Conservation (phyloP, 257 asterid genomes). For the Linaria vulgaris region DNA sequence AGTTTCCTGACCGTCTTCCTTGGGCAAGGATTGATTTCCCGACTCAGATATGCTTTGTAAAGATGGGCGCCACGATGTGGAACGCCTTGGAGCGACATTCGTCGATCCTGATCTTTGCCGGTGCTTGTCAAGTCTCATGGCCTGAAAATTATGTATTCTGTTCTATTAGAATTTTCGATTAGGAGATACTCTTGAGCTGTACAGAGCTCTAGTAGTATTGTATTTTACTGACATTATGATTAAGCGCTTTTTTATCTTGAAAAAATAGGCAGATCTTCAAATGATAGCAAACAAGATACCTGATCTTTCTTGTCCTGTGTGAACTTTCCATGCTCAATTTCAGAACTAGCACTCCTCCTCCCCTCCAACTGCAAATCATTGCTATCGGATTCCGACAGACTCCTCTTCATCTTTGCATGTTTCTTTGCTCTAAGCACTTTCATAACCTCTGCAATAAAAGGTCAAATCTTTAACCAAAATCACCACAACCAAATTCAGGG, state of each 20-base stretch:
- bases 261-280: not conserved
- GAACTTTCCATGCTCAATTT: not conserved
- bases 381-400: slow-evolving; percentile 31
- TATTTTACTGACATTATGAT: not conserved
- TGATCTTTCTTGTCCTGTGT: slow-evolving; percentile 21
- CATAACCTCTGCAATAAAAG: slow-evolving; percentile 58
- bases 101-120: slow-evolving; percentile 41
- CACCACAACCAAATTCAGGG: not conserved
- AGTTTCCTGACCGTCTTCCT: not conserved
- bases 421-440: slow-evolving; percentile 79
- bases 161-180: not conserved
- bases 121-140: slow-evolving; percentile 24
- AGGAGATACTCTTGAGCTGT: not conserved
- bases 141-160: slow-evolving; percentile 26
- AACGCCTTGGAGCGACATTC: slow-evolving; percentile 26
- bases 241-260: not conserved
- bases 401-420: slow-evolving; percentile 71
- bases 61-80: slow-evolving; percentile 59
- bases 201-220: not conserved
- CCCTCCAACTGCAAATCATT: slow-evolving; percentile 30
- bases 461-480: not conserved
- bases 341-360: slow-evolving; percentile 22
- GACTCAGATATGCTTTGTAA: slow-evolving; percentile 58
- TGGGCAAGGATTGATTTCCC: slow-evolving; percentile 21
- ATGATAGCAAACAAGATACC: slow-evolving; percentile 22